phyloP scores from a whole-genome alignment of 164 flowering plant genomes.

The Berberis thunbergii region DNA sequence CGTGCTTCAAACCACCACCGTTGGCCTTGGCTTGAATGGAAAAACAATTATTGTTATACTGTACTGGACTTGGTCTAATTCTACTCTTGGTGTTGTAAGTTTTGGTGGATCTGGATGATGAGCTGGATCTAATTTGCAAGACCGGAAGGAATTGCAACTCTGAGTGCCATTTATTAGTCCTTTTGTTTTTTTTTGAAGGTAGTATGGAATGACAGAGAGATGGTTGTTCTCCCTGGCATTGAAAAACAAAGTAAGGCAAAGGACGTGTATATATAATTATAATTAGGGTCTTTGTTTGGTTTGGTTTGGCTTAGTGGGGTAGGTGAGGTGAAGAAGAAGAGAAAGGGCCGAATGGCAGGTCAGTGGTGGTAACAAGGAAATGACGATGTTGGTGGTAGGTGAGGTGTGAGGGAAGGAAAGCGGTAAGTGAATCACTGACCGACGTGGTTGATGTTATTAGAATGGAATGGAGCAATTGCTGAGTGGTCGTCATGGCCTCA shows the following conservation, averaged over 20 bases:
- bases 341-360: no score
- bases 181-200: neutral
- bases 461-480: no score
- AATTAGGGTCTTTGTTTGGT: neutral
- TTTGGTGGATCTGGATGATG: neutral
- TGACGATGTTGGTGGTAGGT: neutral
- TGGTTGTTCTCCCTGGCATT: neutral
- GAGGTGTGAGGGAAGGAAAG: neutral
- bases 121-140: neutral
- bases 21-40: neutral
- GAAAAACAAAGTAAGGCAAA: neutral
- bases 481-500: no score
- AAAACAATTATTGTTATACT: no score
- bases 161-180: neutral
- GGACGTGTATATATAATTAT: neutral
- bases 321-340: neutral
- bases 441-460: no score
- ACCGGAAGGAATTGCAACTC: neutral
- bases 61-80: no score
- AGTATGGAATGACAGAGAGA: slow-evolving; percentile 1
- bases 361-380: no score
- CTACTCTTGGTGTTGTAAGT: no score
- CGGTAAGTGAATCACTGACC: no score
- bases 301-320: neutral
- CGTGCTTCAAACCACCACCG: neutral